phyloP scores from a whole-genome alignment of 257 asterid genomes.

The Fraxinus pennsylvanica region DNA sequence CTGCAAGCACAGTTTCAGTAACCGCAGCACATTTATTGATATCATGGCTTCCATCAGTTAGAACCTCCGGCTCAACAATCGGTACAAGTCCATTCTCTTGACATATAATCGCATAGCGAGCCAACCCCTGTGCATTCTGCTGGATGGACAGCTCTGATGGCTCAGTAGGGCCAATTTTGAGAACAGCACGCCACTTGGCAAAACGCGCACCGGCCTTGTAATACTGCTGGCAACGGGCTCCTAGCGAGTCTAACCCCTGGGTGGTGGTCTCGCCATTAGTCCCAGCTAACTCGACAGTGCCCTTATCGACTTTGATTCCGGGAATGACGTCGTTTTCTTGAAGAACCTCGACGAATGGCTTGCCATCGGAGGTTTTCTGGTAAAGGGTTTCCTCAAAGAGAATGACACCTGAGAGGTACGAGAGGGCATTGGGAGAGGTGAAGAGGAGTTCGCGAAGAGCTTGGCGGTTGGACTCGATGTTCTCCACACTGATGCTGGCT shows the following conservation, averaged over 20 bases:
- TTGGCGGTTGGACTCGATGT: conserved; percentile 79
- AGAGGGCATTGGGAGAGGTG: conserved; percentile 78
- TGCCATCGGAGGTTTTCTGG: conserved; percentile 68
- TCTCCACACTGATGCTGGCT: conserved; percentile 71
- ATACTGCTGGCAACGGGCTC: conserved; percentile 69
- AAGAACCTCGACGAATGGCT: conserved; percentile 77
- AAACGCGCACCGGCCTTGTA: conserved; percentile 92
- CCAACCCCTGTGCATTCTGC: conserved; percentile 86
- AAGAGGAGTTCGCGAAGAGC: conserved; percentile 87
- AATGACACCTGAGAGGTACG: conserved; percentile 79
- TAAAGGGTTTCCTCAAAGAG: conserved; percentile 90
- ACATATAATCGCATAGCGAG: conserved; percentile 84
- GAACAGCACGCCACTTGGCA: conserved; percentile 85
- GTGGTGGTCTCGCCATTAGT: conserved; percentile 84
- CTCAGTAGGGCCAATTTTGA: conserved; percentile 70
- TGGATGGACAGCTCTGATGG: conserved; percentile 75
- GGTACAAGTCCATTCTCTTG: conserved; percentile 94
- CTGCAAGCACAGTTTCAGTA: conserved; percentile 73
- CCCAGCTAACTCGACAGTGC: conserved; percentile 72
- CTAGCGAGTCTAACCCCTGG: conserved; percentile 75
- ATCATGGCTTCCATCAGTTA: conserved; percentile 74
- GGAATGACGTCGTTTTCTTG: conserved; percentile 67
- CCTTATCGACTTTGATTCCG: conserved; percentile 89
- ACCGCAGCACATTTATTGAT: conserved; percentile 70
- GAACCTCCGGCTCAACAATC: conserved; percentile 82